Evolutionary conservation across 768 basidiomycete species (phyloP), one percentile per base, ranked within the genome.

Genomic region (Boletus rubroflammeus): DNA sequence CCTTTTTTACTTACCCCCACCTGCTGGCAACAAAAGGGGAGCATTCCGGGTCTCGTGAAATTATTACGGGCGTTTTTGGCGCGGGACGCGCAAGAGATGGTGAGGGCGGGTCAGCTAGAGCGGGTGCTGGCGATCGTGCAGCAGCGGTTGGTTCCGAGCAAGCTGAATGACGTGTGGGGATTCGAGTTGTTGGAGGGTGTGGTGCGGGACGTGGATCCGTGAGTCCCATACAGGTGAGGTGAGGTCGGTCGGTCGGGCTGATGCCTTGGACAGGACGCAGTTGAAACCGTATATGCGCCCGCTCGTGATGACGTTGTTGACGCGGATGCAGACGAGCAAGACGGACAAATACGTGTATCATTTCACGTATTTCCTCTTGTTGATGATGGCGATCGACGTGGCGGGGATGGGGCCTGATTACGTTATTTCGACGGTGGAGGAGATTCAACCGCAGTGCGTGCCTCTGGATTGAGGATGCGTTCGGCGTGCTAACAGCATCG

Each of bases 21-120:
- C 0, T 78, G 88, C 6, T 99, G 97, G 96, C 85, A 88, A 67
- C 91, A 93, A 67, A 88, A 95, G 63, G 97, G 97, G 11, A 94
- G 88, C 65, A 85, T 99, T 40, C 97, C 97, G 0, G 95, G 94
- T 1, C 80, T 99, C 2, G 93, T 96, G 19, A 85, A 90, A 61
- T 76, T 98, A 17, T 76, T 98, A 49, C 86, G 86, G 48, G 91
- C 93, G 7, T 93, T 91, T 73, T 74, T 99, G 14, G 72, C 78
- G 0, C 79, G 88, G 29, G 94, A 92, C 52, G 80, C 82, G 10
- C 63, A 65, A 1, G 75, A 82, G 59, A 89, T 98, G 79, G 76
- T 85, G 29, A 77, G 75, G 9, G 72, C 80, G 15, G 86, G 86
- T 0, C 93, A 96, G 65, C 73, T 93, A 14, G 80, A 83, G 25